These are phyloP conservation scores for Viridothelium virens DNA, from an alignment of 495 filamentous ascomycete species.

Conservation along the genomic window DNA sequence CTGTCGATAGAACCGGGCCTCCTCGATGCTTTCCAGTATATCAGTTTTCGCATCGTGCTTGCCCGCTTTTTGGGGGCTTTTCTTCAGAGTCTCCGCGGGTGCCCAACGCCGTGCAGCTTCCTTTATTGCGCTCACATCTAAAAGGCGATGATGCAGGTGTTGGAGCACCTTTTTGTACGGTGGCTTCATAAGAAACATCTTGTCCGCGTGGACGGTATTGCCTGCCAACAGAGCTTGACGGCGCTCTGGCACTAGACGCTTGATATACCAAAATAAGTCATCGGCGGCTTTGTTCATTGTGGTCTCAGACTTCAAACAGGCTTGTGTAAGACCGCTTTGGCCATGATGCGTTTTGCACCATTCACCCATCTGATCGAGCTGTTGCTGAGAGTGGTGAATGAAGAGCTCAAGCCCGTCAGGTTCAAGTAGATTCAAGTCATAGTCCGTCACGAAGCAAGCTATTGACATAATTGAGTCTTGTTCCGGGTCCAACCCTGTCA, in stretches of 20 bases:
- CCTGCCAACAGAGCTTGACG: constrained; percentile 69
- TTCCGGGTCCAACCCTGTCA: constrained; percentile 81
- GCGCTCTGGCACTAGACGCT: constrained; percentile 55
- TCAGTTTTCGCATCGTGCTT: constrained; percentile 80
- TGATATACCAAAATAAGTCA: constrained; percentile 68
- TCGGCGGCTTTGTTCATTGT: constrained; percentile 65
- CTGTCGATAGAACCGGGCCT: constrained; percentile 73
- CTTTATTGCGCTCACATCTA: constrained; percentile 87
- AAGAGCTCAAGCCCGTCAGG: constrained; percentile 68
- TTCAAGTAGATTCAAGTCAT: constrained; percentile 67
- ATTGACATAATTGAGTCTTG: constrained; percentile 83
- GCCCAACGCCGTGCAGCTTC: constrained; percentile 83
- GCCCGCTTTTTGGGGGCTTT: constrained; percentile 61
- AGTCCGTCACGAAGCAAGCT: constrained; percentile 85
- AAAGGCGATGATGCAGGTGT: constrained; percentile 77
- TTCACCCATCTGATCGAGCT: constrained; percentile 66
- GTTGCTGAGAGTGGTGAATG: constrained; percentile 63
- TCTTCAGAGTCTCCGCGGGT: constrained; percentile 46
- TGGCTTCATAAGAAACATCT: constrained; percentile 64
- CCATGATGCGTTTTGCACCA: constrained; percentile 63
- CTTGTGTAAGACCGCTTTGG: constrained; percentile 68
- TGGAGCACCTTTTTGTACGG: constrained; percentile 67
- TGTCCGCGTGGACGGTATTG: constrained; percentile 87
- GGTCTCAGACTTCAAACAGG: constrained; percentile 64
- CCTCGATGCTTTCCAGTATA: constrained; percentile 90